Evolutionary conservation across 352 stramenopile species (phyloP).

Genomic region (Peronosclerospora sorghi): DNA sequence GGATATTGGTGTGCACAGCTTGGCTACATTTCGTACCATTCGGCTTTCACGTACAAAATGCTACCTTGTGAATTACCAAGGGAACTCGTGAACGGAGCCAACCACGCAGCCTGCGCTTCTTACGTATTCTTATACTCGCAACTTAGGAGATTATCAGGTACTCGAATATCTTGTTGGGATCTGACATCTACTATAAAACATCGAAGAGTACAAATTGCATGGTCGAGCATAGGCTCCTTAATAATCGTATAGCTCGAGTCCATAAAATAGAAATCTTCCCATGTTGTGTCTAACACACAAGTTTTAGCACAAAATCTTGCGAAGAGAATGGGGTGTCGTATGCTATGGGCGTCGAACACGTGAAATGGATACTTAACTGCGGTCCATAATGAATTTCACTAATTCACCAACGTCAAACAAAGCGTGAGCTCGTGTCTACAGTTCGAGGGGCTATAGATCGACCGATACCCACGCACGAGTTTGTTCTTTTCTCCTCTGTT

Average conservation of each 20-base stretch:
- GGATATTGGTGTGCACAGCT: no score
- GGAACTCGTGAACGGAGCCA: conserved; percentile 65
- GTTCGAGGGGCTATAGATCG: conserved; percentile 35
- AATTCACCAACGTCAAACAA: no score
- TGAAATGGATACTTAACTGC: conserved; percentile 34
- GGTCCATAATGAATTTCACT: conserved; percentile 26
- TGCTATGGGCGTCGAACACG: conserved; percentile 71
- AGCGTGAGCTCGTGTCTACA: conserved; percentile 39
- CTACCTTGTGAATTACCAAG: conserved; percentile 45
- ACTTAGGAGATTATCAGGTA: conserved; percentile 54
- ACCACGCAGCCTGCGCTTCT: no score
- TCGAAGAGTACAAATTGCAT: no score
- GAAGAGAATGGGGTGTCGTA: conserved; percentile 80
- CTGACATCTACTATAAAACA: no score
- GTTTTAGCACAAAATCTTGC: conserved; percentile 78
- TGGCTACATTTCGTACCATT: conserved; percentile 1
- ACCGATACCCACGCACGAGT: conserved; percentile 23
- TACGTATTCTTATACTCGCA: no score
- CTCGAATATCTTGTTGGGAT: conserved; percentile 33
- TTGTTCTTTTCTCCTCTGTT: conserved; percentile 42
- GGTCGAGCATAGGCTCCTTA: conserved; percentile 32
- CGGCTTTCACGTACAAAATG: conserved; percentile 39
- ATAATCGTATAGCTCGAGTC: conserved; percentile 69
- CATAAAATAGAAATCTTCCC: conserved; percentile 77
- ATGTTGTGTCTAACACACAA: conserved; percentile 72